These are phyloP conservation scores for Globisporangium carolinianum DNA, from an alignment of 352 stramenopile species.

Conservation along the genomic window DNA sequence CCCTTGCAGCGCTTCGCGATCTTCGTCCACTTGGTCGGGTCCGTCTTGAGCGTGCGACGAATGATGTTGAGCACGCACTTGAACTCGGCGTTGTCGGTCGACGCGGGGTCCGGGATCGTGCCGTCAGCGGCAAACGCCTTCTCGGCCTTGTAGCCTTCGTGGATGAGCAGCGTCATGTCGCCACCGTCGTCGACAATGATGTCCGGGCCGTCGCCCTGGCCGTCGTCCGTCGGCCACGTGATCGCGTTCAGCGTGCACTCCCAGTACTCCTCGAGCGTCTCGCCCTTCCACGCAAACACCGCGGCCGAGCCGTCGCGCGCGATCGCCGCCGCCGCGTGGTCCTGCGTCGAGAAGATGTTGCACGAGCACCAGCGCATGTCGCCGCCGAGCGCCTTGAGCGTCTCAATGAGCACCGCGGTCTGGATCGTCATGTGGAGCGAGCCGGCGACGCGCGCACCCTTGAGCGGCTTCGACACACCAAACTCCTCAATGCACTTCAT, in stretches of 20 bases:
- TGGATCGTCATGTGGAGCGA: constrained; percentile 99
- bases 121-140: constrained; percentile 91
- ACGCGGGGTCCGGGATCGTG: constrained; percentile 91
- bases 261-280: constrained; percentile 98
- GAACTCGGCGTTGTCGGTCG: constrained; percentile 97
- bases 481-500: constrained; percentile 96
- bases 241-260: constrained; percentile 98
- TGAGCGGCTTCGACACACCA: constrained; percentile 80
- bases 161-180: constrained; percentile 98
- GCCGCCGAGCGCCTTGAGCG: constrained; percentile 92
- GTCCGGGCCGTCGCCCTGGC: constrained; percentile 95
- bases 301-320: constrained; percentile 92
- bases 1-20: constrained; percentile 93
- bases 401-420: constrained; percentile 98
- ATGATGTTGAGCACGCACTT: constrained; percentile 98
- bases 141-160: constrained; percentile 98
- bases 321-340: constrained; percentile 97
- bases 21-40: constrained; percentile 97
- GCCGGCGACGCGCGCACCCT: constrained; percentile 90
- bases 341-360: constrained; percentile 99
- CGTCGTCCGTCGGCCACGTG: constrained; percentile 95
- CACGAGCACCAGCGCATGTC: constrained; percentile 98
- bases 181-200: constrained; percentile 98
- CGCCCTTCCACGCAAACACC: constrained; percentile 99
- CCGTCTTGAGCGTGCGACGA: constrained; percentile 89